phyloP scores from a whole-genome alignment of 1,284 basidiomycete genomes.

The Leccinum laetum region DNA sequence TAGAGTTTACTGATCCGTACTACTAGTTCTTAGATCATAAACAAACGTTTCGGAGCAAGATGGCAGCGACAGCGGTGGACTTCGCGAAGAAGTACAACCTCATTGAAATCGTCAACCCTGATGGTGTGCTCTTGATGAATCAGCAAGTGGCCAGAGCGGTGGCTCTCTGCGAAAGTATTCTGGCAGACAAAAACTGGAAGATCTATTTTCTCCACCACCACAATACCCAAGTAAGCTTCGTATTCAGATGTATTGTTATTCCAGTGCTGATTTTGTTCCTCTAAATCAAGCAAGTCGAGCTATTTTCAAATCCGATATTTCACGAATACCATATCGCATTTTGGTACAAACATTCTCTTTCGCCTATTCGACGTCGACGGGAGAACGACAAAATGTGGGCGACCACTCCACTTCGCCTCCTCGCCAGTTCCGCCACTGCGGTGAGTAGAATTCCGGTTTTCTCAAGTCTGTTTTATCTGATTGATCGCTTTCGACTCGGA shows the following conservation, averaged over 20 bases:
- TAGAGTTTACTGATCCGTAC: too few species aligned
- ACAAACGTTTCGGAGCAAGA: not conserved
- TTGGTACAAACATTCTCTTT: not conserved
- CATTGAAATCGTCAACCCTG: not conserved
- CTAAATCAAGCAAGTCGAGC: not conserved
- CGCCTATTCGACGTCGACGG: not conserved
- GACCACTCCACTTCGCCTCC: not conserved
- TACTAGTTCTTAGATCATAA: not conserved
- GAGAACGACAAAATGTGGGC: not conserved
- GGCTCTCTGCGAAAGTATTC: not conserved
- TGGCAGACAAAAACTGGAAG: not conserved
- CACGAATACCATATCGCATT: not conserved
- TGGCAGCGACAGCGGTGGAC: not conserved
- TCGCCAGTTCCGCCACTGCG: not conserved
- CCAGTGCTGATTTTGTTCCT: not conserved
- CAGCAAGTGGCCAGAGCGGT: not conserved
- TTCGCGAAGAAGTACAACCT: not conserved
- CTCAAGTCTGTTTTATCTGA: not conserved
- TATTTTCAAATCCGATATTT: not conserved
- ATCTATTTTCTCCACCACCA: not conserved
- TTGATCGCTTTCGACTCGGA: not conserved
- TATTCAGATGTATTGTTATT: not conserved
- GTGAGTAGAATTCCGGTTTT: not conserved
- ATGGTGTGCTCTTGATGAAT: not conserved
- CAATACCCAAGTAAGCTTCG: not conserved